These are phyloP conservation scores for Trichosanthes cucumerina DNA, from an alignment of 306 rosid species.

Conservation along the genomic window DNA sequence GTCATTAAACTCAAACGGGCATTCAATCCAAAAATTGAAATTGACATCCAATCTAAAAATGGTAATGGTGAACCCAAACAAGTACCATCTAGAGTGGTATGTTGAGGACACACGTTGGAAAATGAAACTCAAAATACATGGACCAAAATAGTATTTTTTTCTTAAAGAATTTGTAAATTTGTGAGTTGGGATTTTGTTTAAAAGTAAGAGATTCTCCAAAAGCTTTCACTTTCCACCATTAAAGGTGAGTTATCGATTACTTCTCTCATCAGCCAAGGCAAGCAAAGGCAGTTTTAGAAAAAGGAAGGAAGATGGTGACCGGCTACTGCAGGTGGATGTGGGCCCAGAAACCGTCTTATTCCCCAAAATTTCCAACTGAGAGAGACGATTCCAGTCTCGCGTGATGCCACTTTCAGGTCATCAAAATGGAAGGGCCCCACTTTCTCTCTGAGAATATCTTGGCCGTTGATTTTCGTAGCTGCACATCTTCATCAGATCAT, in stretches of 20 bases:
- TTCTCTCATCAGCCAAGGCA: not conserved
- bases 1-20: too few relatives aligned
- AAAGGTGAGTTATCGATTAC: not conserved
- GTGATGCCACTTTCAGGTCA: not conserved
- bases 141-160: too few relatives aligned
- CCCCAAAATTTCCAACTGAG: not conserved
- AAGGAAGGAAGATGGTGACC: conserved; percentile 14
- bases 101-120: too few relatives aligned
- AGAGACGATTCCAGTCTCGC: not conserved
- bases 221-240: not conserved
- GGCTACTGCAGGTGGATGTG: conserved; percentile 18
- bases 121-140: too few relatives aligned
- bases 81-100: too few relatives aligned
- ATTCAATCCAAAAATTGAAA: too few relatives aligned
- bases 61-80: too few relatives aligned
- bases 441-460: not conserved
- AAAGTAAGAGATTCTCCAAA: not conserved
- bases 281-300: not conserved
- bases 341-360: not conserved
- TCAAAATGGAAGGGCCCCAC: not conserved
- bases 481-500: not conserved
- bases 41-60: too few relatives aligned
- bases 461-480: conserved; percentile 10
- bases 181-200: not conserved
- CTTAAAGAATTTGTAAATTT: too few relatives aligned